These are phyloP conservation scores for Penicillium sp. DNA, from an alignment of 2,329 filamentous ascomycete genomes.

Conservation along the genomic window DNA sequence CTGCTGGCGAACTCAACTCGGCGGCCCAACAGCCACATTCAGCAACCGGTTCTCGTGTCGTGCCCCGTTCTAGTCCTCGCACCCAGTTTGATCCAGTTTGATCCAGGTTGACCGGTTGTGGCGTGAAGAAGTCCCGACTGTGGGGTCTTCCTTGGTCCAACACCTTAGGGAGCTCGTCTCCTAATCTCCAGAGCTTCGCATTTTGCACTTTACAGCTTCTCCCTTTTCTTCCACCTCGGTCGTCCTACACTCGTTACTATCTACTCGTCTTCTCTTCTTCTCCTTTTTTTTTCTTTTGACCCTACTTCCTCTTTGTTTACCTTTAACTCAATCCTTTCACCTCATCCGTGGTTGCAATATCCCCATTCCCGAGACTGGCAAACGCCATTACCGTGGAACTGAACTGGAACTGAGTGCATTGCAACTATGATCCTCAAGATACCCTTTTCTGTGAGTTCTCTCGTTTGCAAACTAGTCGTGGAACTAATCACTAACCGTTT, in stretches of 20 bases:
- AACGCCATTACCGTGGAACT: constrained; percentile 17
- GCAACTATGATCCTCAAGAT: constrained; percentile 25
- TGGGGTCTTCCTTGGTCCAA: no score
- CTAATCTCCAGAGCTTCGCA: constrained; percentile 10
- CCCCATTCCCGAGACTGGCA: constrained; percentile 21
- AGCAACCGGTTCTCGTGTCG: no score
- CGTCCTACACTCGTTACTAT: constrained; percentile 4
- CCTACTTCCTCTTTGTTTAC: constrained; percentile 4
- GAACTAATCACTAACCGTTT: constrained; percentile 22
- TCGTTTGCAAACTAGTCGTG: constrained; percentile 13
- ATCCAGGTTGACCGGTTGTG: no score
- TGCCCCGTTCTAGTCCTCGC: no score
- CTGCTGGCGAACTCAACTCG: no score
- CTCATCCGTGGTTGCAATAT: constrained; percentile 3
- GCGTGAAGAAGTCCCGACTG: no score
- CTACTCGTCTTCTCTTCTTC: constrained; percentile 6
- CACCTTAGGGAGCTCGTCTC: constrained; percentile 8
- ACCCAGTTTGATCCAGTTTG: no score
- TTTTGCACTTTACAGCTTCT: background rate
- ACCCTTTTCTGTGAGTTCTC: constrained; percentile 15
- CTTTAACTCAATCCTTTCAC: background rate
- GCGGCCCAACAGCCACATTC: no score
- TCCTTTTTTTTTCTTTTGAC: constrained; percentile 8
- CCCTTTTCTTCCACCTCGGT: constrained; percentile 2
- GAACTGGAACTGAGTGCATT: constrained; percentile 2